Base-by-base conservation (phyloP, 805 yeast species). In the Maudiozyma pseudohumilis region DNA sequence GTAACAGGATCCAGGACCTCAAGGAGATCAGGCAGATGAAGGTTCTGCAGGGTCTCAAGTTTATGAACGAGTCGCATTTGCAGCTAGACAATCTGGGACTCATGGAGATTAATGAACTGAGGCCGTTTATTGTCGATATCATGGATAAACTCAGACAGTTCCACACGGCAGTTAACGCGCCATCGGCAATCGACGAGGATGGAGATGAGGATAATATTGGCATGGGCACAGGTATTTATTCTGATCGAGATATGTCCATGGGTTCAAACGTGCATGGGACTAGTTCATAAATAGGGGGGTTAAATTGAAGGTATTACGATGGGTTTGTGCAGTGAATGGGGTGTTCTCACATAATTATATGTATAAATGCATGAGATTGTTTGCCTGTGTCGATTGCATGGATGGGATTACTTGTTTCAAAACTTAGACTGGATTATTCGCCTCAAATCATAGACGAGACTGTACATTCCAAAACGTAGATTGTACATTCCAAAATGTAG, bases 51-150 rank as follows among this genome's bases (percentile, higher is more conserved):
- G 97, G 97, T 52, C 63, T 89, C 32, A 64, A 68, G 34, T 79
- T 78, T 44, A 63, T 89, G 43, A 89, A 89, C 61, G 94, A 83
- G 44, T 74, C 81, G 16, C 85, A 88, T 60, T 68, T 89, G 42
- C 85, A 78, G 52, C 65, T 89, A 56, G 89, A 87, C 48, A 86
- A 92, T 16, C 57, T 92, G 37, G 82, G 94, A 2, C 56, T 80
- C 28, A 56, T 87, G 69, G 98, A 89, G 56, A 79, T 92, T 44
- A 88, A 87, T 56, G 96, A 86, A 55, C 63, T 88, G 36, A 64
- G 96, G 45, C 94, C 96, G 2, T 82, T 86, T 51, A 76, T 87
- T 24, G 65, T 76, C n/a, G 64, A 66, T 11, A 80, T 84, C 1
- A 89, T 92, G 97, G 77, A 78, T 41, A 80, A 79, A 47, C 60